Conservation (phyloP, 768 basidiomycete genomes). For the Jaapia argillacea region DNA sequence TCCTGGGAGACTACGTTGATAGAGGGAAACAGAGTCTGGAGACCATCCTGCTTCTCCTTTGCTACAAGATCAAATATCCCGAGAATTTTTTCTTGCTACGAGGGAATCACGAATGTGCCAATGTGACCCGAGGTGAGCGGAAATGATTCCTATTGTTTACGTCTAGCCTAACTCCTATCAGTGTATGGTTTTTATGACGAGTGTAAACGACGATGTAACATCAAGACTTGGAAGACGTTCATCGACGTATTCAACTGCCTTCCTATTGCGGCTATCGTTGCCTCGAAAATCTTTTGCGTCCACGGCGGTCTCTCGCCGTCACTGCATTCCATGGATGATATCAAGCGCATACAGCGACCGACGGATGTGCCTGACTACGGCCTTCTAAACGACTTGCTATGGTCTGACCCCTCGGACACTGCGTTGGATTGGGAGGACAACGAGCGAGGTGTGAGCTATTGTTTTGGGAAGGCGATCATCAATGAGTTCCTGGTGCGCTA, state of each 20-base stretch:
- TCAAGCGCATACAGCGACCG: constrained; percentile 93
- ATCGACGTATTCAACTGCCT: constrained; percentile 99
- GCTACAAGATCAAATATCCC: constrained; percentile 99
- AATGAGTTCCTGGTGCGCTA: constrained; percentile 91
- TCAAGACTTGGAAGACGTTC: constrained; percentile 99
- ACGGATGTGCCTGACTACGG: constrained; percentile 99
- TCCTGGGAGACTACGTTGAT: constrained; percentile 98
- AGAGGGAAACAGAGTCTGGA: constrained; percentile 97
- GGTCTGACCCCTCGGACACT: constrained; percentile 98
- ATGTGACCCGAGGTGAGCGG: constrained; percentile 88
- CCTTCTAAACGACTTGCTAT: constrained; percentile 90
- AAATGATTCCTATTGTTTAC: constrained; percentile 4
- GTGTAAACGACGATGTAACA: constrained; percentile 98
- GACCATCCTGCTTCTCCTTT: constrained; percentile 91
- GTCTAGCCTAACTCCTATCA: constrained; percentile 21
- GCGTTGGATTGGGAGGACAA: constrained; percentile 99
- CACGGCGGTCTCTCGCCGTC: constrained; percentile 94
- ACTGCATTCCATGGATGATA: constrained; percentile 94
- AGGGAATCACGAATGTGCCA: constrained; percentile 99
- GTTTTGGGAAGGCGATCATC: constrained; percentile 96
- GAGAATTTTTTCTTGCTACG: constrained; percentile 98
- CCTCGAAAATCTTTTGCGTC: constrained; percentile 99
- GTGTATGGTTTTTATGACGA: constrained; percentile 99
- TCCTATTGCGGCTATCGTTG: constrained; percentile 96
- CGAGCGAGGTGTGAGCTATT: constrained; percentile 97